Evolutionary conservation across 2,329 filamentous ascomycete species (phyloP).

Genomic region (Neoarthrinium moseri): DNA sequence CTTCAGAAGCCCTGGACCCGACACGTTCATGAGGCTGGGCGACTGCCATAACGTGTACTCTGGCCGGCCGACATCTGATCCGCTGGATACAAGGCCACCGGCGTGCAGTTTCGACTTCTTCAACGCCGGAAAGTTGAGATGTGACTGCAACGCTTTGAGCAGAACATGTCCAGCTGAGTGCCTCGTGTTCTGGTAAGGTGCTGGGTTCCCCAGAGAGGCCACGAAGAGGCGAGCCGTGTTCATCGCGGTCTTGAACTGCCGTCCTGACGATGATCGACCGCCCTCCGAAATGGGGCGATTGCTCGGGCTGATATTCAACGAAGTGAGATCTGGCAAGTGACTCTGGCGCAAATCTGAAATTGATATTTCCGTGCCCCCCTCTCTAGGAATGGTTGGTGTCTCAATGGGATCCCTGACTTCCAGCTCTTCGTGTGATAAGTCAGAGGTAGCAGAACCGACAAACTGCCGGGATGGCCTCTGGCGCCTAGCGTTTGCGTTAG

Average conservation of each 20-base stretch:
- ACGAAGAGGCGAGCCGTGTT: conserved; percentile 6
- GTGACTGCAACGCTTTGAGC: conserved; percentile 10
- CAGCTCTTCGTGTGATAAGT: too few relatives aligned
- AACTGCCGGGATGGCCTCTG: background rate
- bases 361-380: too few relatives aligned
- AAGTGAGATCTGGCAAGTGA: too few relatives aligned
- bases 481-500: conserved; percentile 4
- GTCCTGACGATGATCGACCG: too few relatives aligned
- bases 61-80: background rate
- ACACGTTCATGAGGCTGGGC: conserved; percentile 9
- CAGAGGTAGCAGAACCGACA: background rate
- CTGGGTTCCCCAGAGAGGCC: conserved; percentile 11
- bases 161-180: conserved; percentile 12
- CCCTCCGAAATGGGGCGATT: too few relatives aligned
- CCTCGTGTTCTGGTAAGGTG: background rate
- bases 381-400: too few relatives aligned
- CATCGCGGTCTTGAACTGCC: background rate
- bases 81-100: conserved; percentile 1
- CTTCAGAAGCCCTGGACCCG: conserved; percentile 2
- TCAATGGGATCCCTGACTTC: too few relatives aligned
- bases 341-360: too few relatives aligned
- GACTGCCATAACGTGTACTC: conserved; percentile 10
- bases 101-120: conserved; percentile 6
- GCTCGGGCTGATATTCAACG: too few relatives aligned
- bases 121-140: conserved; percentile 1